These are phyloP conservation scores for Nymphaea colorata DNA, from an alignment of 164 flowering plant genomes.

Conservation along the genomic window DNA sequence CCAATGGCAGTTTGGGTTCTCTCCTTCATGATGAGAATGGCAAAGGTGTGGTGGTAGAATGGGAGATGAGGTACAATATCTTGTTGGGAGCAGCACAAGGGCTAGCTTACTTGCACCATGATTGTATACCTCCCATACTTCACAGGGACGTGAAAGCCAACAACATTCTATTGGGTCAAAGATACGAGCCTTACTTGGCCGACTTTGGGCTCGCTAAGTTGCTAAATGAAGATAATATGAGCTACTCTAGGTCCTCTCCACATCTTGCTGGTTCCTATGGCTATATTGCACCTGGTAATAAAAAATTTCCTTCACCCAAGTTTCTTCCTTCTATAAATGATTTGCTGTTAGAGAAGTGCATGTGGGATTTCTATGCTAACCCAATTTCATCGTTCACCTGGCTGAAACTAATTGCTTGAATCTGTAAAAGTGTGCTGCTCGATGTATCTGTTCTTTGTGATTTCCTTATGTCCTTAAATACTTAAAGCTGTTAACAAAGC, in stretches of 20 bases:
- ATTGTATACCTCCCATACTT: constrained; percentile 80
- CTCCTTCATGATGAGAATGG: constrained; percentile 32
- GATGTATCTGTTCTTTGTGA: too few species aligned
- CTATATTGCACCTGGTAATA: constrained; percentile 96
- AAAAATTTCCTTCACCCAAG: not conserved
- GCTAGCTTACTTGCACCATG: constrained; percentile 89
- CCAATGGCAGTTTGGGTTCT: constrained; percentile 82
- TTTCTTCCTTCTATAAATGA: not conserved
- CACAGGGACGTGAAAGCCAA: constrained; percentile 96
- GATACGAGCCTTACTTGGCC: constrained; percentile 63
- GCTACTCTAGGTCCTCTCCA: constrained; percentile 23
- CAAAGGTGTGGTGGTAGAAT: constrained; percentile 56
- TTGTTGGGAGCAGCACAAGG: constrained; percentile 81
- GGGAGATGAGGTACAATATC: constrained; percentile 74
- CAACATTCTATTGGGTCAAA: constrained; percentile 68
- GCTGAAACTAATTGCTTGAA: too few species aligned
- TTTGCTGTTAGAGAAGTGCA: too few species aligned
- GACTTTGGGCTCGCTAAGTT: constrained; percentile 85
- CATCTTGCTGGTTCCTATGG: constrained; percentile 91
- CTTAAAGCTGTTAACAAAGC: too few species aligned
- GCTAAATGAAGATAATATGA: constrained; percentile 23
- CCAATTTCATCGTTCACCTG: too few species aligned
- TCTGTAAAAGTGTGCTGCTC: too few species aligned
- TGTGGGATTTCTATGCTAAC: too few species aligned
- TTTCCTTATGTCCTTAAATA: too few species aligned